Conservation (phyloP, 371 early-diverging fungal genomes). For the Mortierella sp. region DNA sequence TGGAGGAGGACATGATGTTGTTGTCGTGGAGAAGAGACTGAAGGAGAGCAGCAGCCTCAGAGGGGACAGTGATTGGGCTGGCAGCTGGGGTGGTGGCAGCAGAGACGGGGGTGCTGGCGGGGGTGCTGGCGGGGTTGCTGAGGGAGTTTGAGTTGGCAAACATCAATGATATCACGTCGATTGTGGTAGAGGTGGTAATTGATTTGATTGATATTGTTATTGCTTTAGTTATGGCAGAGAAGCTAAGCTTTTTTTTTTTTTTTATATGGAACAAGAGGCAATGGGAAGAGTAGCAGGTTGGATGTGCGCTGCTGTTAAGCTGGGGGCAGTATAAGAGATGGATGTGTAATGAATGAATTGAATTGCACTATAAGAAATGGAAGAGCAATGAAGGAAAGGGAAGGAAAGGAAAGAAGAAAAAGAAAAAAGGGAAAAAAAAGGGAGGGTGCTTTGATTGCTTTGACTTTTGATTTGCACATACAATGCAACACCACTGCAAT, state of each 20-base stretch:
- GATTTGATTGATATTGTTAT: background rate
- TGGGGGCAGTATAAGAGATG: background rate
- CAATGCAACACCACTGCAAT: too few relatives aligned
- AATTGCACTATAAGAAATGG: background rate
- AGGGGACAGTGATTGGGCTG: conserved; percentile 8
- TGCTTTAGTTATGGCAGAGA: background rate
- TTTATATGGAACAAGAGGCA: background rate
- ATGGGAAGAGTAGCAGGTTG: background rate
- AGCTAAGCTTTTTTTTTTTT: too few relatives aligned
- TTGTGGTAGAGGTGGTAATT: background rate
- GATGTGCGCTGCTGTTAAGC: conserved; percentile 17
- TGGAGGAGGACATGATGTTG: conserved; percentile 17
- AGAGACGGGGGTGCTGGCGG: conserved; percentile 1
- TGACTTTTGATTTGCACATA: too few relatives aligned
- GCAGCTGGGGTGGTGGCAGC: conserved; percentile 12
- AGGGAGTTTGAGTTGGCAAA: conserved; percentile 1
- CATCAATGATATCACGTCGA: background rate
- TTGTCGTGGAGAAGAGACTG: conserved; percentile 22
- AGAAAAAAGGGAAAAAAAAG: background rate
- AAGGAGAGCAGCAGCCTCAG: conserved; percentile 20
- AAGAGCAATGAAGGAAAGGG: conserved; percentile 10
- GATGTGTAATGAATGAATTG: background rate
- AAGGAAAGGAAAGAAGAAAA: background rate
- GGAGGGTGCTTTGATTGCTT: background rate
- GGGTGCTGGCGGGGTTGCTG: conserved; percentile 6